Evolutionary conservation across 1,139 yeast species (phyloP).

Genomic region (Saccharomyces hybrid): DNA sequence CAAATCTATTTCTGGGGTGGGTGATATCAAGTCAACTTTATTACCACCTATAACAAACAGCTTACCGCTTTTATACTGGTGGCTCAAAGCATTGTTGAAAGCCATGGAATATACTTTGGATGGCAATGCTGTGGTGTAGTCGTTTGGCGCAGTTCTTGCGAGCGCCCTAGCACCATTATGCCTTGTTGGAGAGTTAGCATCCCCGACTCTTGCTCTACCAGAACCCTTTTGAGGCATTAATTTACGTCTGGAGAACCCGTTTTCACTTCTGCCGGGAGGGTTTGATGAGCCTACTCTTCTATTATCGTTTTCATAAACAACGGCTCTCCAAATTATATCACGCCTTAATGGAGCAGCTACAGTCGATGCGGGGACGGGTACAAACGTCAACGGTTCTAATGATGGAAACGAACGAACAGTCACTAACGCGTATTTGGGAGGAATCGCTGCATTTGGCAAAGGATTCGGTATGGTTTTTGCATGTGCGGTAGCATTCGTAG

Average conservation of each 20-base stretch:
- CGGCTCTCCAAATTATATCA: slow-evolving; percentile 91
- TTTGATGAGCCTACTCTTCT: slow-evolving; percentile 84
- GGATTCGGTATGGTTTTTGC: background rate
- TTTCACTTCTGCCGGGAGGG: slow-evolving; percentile 79
- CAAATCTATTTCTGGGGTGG: slow-evolving; percentile 23
- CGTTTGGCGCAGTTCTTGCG: slow-evolving; percentile 86
- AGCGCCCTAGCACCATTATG: slow-evolving; percentile 86
- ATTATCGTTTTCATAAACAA: slow-evolving; percentile 81
- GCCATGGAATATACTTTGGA: slow-evolving; percentile 66
- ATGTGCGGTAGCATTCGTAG: background rate
- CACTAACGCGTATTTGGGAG: slow-evolving; percentile 65
- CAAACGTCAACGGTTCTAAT: slow-evolving; percentile 68
- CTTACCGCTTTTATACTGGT: slow-evolving; percentile 67
- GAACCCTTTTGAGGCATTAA: slow-evolving; percentile 86
- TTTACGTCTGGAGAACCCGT: slow-evolving; percentile 78
- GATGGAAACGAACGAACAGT: slow-evolving; percentile 81
- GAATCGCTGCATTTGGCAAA: slow-evolving; percentile 23
- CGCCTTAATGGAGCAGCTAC: slow-evolving; percentile 74
- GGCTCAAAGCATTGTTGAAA: slow-evolving; percentile 70
- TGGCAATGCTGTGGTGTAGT: slow-evolving; percentile 79
- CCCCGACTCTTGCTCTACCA: slow-evolving; percentile 95
- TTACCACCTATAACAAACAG: slow-evolving; percentile 59
- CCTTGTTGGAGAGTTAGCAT: slow-evolving; percentile 87
- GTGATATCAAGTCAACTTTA: slow-evolving; percentile 23
- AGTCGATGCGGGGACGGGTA: slow-evolving; percentile 65